Evolutionary conservation across 2,329 filamentous ascomycete species (phyloP), one percentile per base, ranked within the genome.

Genomic region (Cytospora leucostoma): DNA sequence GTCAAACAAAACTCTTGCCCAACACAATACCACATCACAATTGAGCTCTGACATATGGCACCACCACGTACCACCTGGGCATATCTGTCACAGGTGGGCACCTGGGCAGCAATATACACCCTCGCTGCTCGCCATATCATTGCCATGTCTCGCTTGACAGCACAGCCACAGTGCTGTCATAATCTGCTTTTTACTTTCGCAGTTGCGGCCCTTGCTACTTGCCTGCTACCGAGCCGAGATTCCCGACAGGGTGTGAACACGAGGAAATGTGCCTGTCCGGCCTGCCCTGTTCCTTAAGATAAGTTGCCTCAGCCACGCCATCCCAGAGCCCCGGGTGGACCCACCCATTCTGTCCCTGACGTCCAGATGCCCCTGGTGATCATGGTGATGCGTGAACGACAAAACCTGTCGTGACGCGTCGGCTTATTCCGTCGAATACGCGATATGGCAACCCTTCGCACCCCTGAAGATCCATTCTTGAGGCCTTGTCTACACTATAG

Each of bases 381-480:
- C 35, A 27, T 47, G 57, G 37, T 27, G 27, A 8, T 33, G 50
- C 32, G 35, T 32, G 35, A 37, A 33, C 38, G 27, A 27, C n/a
- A 54, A 33, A 27, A 54, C 47, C 27, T 40, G 47, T 55, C 51
- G 19, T 40, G 32, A 61, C 13, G 59, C 59, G 50, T 65, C 63
- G 62, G 53, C 54, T 27, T 50, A 21, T 44, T 34, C 51, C 54
- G 50, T 50, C 55, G 50, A 54, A 64, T 53, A 47, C 50, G 47
- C 56, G 55, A 35, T 38, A 52, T 19, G 15, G 13, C 63, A 34
- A 60, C 51, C 61, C 58, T 64, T 63, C 27, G 37, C 57, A 32
- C 56, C 61, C 61, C 64, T 64, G 61, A 56, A 56, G 57, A 51
- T 63, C 60, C 56, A 40, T 63, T 44, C 44, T n/a, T 52, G 64